Conservation (phyloP, 148 eudicot genomes). For the Rhododendron kiyosumense region DNA sequence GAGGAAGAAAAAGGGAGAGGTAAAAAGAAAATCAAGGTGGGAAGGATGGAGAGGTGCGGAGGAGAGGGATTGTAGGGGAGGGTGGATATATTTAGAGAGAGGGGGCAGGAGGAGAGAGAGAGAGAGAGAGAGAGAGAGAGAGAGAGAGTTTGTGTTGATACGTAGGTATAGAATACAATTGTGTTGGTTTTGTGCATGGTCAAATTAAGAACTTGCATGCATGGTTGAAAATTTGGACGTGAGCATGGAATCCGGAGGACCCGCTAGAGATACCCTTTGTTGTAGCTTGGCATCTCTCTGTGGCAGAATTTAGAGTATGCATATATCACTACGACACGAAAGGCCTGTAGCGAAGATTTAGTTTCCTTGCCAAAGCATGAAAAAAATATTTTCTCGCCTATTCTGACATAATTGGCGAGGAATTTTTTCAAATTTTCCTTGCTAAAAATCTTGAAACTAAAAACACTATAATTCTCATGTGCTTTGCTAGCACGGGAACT, state of each 20-base stretch:
- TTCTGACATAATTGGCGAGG: no score
- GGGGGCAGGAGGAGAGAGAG: conserved; percentile 3
- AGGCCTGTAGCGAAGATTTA: no score
- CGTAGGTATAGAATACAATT: neutral
- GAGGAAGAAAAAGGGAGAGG: neutral
- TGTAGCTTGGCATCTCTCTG: no score
- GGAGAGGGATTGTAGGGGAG: conserved; percentile 3
- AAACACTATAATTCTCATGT: no score
- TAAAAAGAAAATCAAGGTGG: neutral
- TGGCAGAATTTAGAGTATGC: no score
- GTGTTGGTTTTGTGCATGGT: neutral
- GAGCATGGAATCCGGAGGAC: neutral
- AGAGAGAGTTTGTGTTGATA: neutral
- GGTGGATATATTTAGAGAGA: neutral
- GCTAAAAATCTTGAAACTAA: no score
- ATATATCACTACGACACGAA: no score
- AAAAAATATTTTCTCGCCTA: no score
- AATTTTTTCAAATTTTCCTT: no score
- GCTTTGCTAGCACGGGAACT: no score
- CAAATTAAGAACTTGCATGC: neutral
- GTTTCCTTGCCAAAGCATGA: no score
- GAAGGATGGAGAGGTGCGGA: neutral
- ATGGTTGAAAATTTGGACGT: neutral
- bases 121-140: neutral
- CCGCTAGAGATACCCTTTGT: neutral